Conservation (phyloP, 257 asterid species). For the Nicotiana otophora region DNA sequence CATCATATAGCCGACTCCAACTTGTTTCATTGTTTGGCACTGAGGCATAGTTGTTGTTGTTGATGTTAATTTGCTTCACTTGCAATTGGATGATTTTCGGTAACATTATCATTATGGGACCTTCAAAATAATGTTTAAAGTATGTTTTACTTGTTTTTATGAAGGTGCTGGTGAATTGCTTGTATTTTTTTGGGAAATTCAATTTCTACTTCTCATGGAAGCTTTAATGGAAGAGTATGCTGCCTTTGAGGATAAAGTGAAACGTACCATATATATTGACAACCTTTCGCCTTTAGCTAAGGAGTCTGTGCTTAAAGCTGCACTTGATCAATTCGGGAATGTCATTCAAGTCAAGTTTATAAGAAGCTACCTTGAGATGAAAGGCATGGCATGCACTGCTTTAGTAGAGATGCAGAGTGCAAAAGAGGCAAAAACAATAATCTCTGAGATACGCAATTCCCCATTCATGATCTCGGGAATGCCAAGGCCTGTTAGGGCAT, state of each 20-base stretch:
- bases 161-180: background rate
- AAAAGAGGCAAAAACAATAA: constrained; percentile 3
- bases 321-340: constrained; percentile 3
- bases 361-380: background rate
- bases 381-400: background rate
- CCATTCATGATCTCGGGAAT: constrained; percentile 14
- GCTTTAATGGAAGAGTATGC: constrained; percentile 1
- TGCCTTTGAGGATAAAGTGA: background rate
- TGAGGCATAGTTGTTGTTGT: background rate
- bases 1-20: too few relatives aligned
- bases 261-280: background rate
- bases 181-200: background rate
- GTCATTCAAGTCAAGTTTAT: background rate
- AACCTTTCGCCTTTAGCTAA: constrained; percentile 9
- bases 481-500: constrained; percentile 14
- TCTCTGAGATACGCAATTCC: background rate
- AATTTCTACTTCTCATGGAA: constrained; percentile 6
- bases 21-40: too few relatives aligned
- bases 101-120: background rate
- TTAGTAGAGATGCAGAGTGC: constrained; percentile 5
- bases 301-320: background rate
- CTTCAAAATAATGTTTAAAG: background rate
- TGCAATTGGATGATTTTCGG: background rate
- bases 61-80: background rate
- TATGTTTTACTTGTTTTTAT: background rate